Evolutionary conservation across 1,139 yeast genomes (phyloP).

Genomic region (Yamadazyma kanchanaburiensis): DNA sequence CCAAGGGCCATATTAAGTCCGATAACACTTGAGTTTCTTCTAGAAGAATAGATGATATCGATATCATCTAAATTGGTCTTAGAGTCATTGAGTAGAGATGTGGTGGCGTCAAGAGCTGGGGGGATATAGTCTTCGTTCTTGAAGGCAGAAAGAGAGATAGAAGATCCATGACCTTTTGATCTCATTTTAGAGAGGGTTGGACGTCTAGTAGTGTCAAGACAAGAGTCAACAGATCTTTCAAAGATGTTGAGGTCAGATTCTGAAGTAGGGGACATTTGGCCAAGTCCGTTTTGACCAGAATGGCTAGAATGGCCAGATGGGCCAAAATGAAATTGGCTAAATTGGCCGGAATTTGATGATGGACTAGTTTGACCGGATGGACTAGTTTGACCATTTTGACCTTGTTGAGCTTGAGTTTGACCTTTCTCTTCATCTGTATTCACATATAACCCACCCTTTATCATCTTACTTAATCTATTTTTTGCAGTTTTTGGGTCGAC

Average conservation of each 20-base stretch:
- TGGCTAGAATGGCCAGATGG: no score
- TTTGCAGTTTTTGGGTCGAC: no score
- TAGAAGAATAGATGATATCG: slow-evolving; percentile 61
- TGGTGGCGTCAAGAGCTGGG: slow-evolving; percentile 79
- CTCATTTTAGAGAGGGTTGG: slow-evolving; percentile 15
- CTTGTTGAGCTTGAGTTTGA: no score
- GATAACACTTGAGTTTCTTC: slow-evolving; percentile 57
- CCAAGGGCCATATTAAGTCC: slow-evolving; percentile 64
- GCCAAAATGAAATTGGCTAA: no score
- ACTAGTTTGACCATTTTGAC: no score
- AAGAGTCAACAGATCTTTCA: slow-evolving; percentile 62
- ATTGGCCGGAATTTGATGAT: no score
- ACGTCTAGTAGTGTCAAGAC: slow-evolving; percentile 12
- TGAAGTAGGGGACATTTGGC: neutral
- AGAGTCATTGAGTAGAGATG: slow-evolving; percentile 57
- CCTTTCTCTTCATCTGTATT: no score
- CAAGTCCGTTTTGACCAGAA: no score
- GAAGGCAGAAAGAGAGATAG: slow-evolving; percentile 26
- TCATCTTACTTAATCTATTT: no score
- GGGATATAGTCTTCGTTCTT: slow-evolving; percentile 66
- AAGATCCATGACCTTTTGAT: slow-evolving; percentile 25
- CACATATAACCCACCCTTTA: no score
- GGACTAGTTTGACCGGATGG: no score
- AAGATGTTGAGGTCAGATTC: slow-evolving; percentile 35
- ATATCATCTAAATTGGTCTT: slow-evolving; percentile 60